Evolutionary conservation across 306 rosid species (phyloP).

Genomic region (Dryas drummondii): DNA sequence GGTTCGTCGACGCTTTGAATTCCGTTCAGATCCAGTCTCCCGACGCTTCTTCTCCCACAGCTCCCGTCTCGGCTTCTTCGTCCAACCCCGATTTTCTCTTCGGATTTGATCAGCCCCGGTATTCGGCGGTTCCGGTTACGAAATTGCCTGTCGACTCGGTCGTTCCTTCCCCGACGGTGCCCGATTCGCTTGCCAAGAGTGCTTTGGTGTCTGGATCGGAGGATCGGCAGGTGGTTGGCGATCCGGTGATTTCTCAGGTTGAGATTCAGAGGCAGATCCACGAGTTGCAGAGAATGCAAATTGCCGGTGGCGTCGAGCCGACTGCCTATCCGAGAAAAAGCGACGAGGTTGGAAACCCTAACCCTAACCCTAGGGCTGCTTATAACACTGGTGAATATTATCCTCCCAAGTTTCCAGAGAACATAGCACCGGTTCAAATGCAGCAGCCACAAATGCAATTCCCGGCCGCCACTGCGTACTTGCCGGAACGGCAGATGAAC

Average conservation of each 20-base stretch:
- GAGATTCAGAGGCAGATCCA: constrained; percentile 61
- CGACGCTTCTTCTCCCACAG: constrained; percentile 44
- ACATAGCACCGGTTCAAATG: constrained; percentile 25
- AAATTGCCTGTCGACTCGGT: constrained; percentile 34
- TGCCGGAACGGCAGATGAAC: constrained; percentile 50
- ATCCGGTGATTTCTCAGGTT: constrained; percentile 29
- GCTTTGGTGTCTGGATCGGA: constrained; percentile 37
- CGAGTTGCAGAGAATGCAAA: constrained; percentile 54
- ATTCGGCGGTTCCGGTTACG: constrained; percentile 26
- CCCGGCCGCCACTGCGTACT: constrained; percentile 32
- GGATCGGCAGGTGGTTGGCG: constrained; percentile 43
- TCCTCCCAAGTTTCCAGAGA: constrained; percentile 47
- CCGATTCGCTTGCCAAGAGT: constrained; percentile 38
- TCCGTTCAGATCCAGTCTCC: constrained; percentile 55
- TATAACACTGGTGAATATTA: constrained; percentile 36
- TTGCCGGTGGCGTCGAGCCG: constrained; percentile 43
- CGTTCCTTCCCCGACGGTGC: constrained; percentile 28
- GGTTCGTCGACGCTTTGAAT: constrained; percentile 87
- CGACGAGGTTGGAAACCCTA: constrained; percentile 43
- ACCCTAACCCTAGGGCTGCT: background rate
- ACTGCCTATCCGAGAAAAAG: constrained; percentile 34
- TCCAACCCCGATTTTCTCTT: constrained; percentile 71
- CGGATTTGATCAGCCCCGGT: constrained; percentile 56
- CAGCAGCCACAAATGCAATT: constrained; percentile 25
- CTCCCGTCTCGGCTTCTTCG: constrained; percentile 14